Evolutionary conservation across 352 stramenopile genomes (phyloP).

Genomic region (Globisporangium lucens): DNA sequence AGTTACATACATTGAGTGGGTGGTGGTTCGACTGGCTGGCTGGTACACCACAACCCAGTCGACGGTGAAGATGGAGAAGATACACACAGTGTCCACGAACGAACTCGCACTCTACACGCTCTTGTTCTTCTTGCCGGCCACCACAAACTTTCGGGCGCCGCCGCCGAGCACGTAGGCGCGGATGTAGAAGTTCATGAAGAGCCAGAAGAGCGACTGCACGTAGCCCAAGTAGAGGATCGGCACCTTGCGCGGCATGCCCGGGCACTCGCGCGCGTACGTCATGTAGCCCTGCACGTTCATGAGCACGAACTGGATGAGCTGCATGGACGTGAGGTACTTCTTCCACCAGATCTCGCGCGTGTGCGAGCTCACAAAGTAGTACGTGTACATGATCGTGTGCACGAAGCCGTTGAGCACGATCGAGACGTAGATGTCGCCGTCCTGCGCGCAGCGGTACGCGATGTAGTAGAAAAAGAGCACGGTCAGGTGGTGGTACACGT

Average conservation of each 20-base stretch:
- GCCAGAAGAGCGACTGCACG: slow-evolving; percentile 92
- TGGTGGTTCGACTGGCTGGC: background rate
- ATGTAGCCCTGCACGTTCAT: slow-evolving; percentile 81
- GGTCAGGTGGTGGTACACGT: slow-evolving; percentile 97
- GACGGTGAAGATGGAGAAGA: background rate
- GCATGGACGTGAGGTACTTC: slow-evolving; percentile 93
- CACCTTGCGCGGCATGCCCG: slow-evolving; percentile 78
- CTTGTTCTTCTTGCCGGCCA: slow-evolving; percentile 1
- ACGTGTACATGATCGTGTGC: slow-evolving; percentile 99
- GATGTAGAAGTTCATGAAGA: slow-evolving; percentile 98
- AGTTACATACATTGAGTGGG: background rate
- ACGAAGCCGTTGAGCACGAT: slow-evolving; percentile 97
- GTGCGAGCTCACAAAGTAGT: slow-evolving; percentile 98
- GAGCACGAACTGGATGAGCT: slow-evolving; percentile 93
- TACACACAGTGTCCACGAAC: background rate
- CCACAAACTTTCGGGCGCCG: background rate
- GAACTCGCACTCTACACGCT: background rate
- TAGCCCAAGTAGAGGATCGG: slow-evolving; percentile 93
- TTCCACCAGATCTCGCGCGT: slow-evolving; percentile 98
- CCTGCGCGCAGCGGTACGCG: slow-evolving; percentile 56
- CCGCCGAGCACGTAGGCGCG: slow-evolving; percentile 21
- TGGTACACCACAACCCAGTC: background rate
- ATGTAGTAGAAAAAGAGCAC: slow-evolving; percentile 39
- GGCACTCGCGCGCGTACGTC: slow-evolving; percentile 84
- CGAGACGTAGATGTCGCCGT: slow-evolving; percentile 96